phyloP scores from a whole-genome alignment of 1,284 basidiomycete genomes.

The Ustilago shanxiensis region DNA sequence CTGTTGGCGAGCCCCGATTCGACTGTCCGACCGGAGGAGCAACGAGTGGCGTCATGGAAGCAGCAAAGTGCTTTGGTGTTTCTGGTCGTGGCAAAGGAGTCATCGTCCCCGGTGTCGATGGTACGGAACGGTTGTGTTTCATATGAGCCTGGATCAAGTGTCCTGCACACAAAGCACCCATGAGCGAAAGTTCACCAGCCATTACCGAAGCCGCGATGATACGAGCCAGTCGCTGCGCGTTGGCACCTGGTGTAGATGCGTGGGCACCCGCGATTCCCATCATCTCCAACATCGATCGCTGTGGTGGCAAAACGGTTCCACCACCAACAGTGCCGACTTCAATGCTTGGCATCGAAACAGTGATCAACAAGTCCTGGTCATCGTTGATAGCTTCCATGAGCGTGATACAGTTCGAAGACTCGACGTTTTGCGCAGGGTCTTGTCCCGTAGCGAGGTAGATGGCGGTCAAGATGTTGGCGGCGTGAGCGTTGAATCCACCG shows the following conservation, averaged over 20 bases:
- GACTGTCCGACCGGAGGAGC: conserved; percentile 54
- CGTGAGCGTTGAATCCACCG: conserved; percentile 98
- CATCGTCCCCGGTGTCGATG: conserved; percentile 64
- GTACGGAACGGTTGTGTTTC: conserved; percentile 69
- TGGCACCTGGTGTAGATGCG: conserved; percentile 65
- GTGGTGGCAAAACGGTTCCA: conserved; percentile 76
- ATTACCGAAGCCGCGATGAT: conserved; percentile 69
- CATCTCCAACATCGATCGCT: conserved; percentile 68
- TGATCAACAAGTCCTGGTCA: conserved; percentile 83
- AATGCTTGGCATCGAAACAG: conserved; percentile 69
- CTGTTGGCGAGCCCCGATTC: conserved; percentile 41
- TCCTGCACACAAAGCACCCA: conserved; percentile 67
- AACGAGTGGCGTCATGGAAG: conserved; percentile 62
- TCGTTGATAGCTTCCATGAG: conserved; percentile 95
- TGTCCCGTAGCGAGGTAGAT: conserved; percentile 97
- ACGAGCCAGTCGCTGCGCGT: conserved; percentile 67
- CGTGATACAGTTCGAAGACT: conserved; percentile 98
- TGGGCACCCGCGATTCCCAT: conserved; percentile 67
- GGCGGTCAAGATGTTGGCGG: conserved; percentile 94
- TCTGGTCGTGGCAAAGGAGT: conserved; percentile 61
- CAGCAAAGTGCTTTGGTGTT: conserved; percentile 61
- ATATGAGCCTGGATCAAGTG: conserved; percentile 70
- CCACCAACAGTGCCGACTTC: conserved; percentile 85
- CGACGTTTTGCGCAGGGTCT: conserved; percentile 99
- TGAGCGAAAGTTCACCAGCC: conserved; percentile 68